These are phyloP conservation scores for Cladorrhinum sp. DNA, from an alignment of 2,329 filamentous ascomycete genomes.

Conservation along the genomic window DNA sequence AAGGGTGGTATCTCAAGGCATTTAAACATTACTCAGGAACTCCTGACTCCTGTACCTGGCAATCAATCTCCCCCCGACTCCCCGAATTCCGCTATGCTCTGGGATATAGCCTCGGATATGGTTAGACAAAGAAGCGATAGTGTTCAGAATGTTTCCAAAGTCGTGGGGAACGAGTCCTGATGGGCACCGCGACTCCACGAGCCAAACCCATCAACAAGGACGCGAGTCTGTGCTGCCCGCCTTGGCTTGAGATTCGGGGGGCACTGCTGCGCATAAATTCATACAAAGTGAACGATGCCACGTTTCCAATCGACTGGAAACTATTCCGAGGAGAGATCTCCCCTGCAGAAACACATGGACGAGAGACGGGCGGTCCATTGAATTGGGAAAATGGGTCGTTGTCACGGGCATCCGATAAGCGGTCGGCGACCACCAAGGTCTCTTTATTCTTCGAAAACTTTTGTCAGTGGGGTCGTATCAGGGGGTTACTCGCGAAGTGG, in stretches of 20 bases:
- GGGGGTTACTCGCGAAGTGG: background rate
- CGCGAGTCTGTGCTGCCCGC: background rate
- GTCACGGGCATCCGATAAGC: background rate
- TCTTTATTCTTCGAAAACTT: too few relatives aligned
- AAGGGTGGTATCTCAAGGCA: background rate
- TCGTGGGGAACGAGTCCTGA: background rate
- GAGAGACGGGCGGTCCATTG: background rate
- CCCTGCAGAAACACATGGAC: background rate
- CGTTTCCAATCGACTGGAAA: background rate
- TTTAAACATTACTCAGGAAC: background rate
- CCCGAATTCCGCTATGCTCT: background rate
- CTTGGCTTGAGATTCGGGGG: background rate
- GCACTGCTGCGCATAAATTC: background rate
- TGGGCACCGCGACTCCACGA: background rate
- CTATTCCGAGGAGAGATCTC: background rate
- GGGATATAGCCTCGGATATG: background rate
- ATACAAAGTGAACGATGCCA: background rate
- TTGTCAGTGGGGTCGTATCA: background rate
- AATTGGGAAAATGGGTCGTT: background rate
- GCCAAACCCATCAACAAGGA: background rate
- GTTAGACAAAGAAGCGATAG: background rate
- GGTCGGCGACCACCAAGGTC: too few relatives aligned
- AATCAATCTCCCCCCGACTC: background rate
- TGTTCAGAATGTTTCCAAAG: background rate
- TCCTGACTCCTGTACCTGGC: background rate